phyloP scores from a whole-genome alignment of 2,329 filamentous ascomycete species.

The Elsinoe australis region DNA sequence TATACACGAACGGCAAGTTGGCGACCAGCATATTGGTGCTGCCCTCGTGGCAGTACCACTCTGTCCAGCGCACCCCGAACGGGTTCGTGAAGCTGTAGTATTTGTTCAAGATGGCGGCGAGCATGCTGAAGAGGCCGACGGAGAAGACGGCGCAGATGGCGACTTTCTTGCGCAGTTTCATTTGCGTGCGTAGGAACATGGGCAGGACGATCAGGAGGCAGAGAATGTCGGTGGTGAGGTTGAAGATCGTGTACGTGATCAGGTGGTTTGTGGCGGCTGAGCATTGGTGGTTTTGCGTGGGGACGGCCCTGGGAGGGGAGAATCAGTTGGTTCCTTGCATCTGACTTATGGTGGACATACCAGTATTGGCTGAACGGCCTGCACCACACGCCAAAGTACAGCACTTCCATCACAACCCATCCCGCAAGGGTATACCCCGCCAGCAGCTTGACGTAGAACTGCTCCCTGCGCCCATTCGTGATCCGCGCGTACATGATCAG shows the following conservation, averaged over 20 bases:
- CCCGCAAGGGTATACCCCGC: slow-evolving; percentile 30
- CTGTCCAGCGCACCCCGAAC: slow-evolving; percentile 50
- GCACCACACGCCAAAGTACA: slow-evolving; percentile 37
- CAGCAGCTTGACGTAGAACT: slow-evolving; percentile 31
- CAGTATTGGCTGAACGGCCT: slow-evolving; percentile 34
- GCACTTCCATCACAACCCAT: slow-evolving; percentile 35
- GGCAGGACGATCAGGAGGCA: slow-evolving; percentile 40
- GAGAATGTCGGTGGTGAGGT: slow-evolving; percentile 41
- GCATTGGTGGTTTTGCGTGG: slow-evolving; percentile 35
- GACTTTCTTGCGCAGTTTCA: slow-evolving; percentile 44
- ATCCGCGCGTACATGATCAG: slow-evolving; percentile 34
- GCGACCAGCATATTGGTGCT: slow-evolving; percentile 54
- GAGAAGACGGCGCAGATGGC: slow-evolving; percentile 50
- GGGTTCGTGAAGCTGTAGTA: slow-evolving; percentile 53
- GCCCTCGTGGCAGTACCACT: slow-evolving; percentile 54
- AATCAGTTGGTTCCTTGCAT: neutral
- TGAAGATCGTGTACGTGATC: slow-evolving; percentile 35
- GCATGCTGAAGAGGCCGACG: slow-evolving; percentile 49
- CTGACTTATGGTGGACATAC: slow-evolving; percentile 21
- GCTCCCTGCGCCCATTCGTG: slow-evolving; percentile 31
- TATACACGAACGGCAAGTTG: slow-evolving; percentile 55
- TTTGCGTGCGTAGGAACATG: slow-evolving; percentile 37
- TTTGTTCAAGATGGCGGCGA: slow-evolving; percentile 54
- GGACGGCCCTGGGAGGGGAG: slow-evolving; percentile 21
- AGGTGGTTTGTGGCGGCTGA: slow-evolving; percentile 33